These are phyloP conservation scores for Vicia faba DNA, from an alignment of 306 rosid species.

Conservation along the genomic window DNA sequence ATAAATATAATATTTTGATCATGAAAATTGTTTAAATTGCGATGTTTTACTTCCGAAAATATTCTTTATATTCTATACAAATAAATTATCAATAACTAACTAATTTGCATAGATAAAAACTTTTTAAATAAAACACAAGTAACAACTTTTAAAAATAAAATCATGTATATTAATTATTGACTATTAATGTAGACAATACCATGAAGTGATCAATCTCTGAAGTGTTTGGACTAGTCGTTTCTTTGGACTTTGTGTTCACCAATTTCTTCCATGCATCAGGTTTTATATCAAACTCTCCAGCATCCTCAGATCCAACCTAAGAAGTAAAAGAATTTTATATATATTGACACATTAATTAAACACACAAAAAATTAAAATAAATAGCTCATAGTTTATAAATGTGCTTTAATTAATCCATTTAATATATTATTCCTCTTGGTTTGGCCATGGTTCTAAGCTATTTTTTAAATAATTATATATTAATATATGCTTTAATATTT, in stretches of 20 bases:
- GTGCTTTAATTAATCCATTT: too few species aligned
- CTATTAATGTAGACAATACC: slow-evolving; percentile 23
- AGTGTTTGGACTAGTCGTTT: slow-evolving; percentile 13
- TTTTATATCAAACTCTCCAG: slow-evolving; percentile 27
- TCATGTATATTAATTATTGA: not conserved
- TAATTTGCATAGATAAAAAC: not conserved
- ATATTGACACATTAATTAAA: not conserved
- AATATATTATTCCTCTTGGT: too few species aligned
- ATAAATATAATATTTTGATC: not conserved
- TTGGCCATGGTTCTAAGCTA: too few species aligned
- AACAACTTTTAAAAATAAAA: not conserved
- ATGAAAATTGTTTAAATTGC: not conserved
- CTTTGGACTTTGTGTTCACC: slow-evolving; percentile 30
- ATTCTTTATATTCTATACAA: too few species aligned
- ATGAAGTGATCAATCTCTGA: slow-evolving; percentile 53
- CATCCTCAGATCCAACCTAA: slow-evolving; percentile 41
- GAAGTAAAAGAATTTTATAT: not conserved
- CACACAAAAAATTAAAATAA: too few species aligned
- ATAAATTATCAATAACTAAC: too few species aligned
- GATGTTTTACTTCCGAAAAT: too few species aligned
- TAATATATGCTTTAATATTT: too few species aligned
- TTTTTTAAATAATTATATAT: too few species aligned
- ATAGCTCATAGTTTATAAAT: too few species aligned
- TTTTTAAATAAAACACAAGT: not conserved
- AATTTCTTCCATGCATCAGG: slow-evolving; percentile 42